Evolutionary conservation across 1,139 yeast species (phyloP).

Genomic region (Kodamaea alishanica): DNA sequence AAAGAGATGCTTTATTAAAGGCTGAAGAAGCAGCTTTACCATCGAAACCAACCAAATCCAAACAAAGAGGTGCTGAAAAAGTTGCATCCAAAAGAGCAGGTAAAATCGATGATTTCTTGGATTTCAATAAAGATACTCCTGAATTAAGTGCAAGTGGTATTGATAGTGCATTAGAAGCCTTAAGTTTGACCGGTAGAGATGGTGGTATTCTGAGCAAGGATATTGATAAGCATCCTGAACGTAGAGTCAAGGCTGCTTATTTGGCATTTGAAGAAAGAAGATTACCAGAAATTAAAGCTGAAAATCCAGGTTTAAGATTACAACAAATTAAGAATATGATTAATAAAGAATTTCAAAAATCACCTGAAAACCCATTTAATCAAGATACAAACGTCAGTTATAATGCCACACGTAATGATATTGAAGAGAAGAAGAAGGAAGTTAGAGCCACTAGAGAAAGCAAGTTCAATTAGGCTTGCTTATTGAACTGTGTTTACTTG

Average conservation of each 20-base stretch:
- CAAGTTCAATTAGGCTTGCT: constrained; percentile 24
- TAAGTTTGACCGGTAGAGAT: constrained; percentile 56
- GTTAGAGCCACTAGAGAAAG: constrained; percentile 49
- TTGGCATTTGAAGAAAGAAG: constrained; percentile 70
- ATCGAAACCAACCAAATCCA: constrained; percentile 49
- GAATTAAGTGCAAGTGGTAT: constrained; percentile 70
- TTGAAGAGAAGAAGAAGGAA: constrained; percentile 46
- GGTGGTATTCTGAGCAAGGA: constrained; percentile 59
- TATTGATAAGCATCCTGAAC: constrained; percentile 83
- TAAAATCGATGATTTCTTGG: constrained; percentile 62
- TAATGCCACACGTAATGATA: constrained; percentile 61
- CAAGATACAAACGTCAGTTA: constrained; percentile 61
- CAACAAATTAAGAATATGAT: constrained; percentile 74
- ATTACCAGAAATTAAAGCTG: constrained; percentile 69
- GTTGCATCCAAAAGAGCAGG: constrained; percentile 61
- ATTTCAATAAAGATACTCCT: constrained; percentile 45
- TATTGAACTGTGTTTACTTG: no score
- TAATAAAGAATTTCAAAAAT: constrained; percentile 77
- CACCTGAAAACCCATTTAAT: constrained; percentile 82
- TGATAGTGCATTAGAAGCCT: constrained; percentile 76
- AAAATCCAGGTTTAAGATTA: constrained; percentile 75
- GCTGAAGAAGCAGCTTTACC: constrained; percentile 68
- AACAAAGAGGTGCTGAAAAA: constrained; percentile 71
- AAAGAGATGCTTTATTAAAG: constrained; percentile 52
- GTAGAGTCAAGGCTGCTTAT: constrained; percentile 81